Percentiles rank a stretch among this genome's conserved stretches.
Conservation (phyloP, 2,329 filamentous ascomycete species). For the Coccinonectria pachysandricola region DNA sequence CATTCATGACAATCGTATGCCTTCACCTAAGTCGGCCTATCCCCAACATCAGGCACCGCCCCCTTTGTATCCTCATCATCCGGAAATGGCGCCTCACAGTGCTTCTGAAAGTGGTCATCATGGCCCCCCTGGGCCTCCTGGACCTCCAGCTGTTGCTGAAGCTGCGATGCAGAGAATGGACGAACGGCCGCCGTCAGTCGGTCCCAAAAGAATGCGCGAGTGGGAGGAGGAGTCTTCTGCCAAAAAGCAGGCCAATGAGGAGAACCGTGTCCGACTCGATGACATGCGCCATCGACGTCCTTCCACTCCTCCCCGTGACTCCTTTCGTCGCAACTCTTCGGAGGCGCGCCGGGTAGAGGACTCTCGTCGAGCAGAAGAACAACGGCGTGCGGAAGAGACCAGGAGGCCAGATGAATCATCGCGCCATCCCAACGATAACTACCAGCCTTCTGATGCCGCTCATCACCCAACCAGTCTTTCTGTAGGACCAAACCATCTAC, state of each 20-base stretch:
- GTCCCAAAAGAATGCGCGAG: conserved; percentile 76
- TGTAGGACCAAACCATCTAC: conserved; percentile 43
- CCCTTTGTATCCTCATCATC: conserved; percentile 57
- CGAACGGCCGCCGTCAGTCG: conserved; percentile 69
- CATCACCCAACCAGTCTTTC: conserved; percentile 57
- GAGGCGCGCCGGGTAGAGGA: conserved; percentile 59
- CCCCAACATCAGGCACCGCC: conserved; percentile 57
- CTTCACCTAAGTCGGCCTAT: conserved; percentile 85
- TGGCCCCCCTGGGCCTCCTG: conserved; percentile 25
- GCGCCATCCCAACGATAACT: conserved; percentile 64
- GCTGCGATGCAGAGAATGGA: conserved; percentile 53
- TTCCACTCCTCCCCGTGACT: conserved; percentile 61
- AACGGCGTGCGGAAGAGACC: conserved; percentile 48
- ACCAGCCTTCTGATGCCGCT: conserved; percentile 86
- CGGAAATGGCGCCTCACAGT: conserved; percentile 47
- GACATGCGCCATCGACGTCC: conserved; percentile 71
- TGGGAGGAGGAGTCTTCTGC: conserved; percentile 76
- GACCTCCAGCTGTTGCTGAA: conserved; percentile 37
- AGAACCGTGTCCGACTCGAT: conserved; percentile 76
- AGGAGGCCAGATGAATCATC: conserved; percentile 50
- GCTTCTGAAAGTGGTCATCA: conserved; percentile 48
- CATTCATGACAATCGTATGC: conserved; percentile 71
- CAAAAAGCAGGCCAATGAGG: conserved; percentile 85
- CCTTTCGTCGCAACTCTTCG: conserved; percentile 68
- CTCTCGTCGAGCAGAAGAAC: conserved; percentile 50